phyloP scores from a whole-genome alignment of 306 rosid species.

The Macrotyloma uniflorum region DNA sequence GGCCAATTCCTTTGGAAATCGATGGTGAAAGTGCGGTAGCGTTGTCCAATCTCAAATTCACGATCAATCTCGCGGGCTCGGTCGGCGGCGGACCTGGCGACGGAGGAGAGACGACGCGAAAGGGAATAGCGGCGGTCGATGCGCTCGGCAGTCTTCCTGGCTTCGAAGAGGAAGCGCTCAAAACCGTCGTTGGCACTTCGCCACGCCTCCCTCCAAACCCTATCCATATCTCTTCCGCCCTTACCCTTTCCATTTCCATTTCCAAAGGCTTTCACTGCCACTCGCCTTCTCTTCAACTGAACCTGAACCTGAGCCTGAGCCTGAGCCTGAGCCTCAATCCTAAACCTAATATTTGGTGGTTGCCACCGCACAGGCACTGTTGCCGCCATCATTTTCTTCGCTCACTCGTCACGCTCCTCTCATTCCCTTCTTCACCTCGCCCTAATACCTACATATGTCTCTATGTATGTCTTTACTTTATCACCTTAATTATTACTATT shows the following conservation, averaged over 20 bases:
- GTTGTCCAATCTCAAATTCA: slow-evolving; percentile 74
- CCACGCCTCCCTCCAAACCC: slow-evolving; percentile 82
- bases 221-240: slow-evolving; percentile 49
- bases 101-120: slow-evolving; percentile 53
- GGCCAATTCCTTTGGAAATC: slow-evolving; percentile 85
- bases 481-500: too few relatives aligned
- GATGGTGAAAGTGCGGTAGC: slow-evolving; percentile 71
- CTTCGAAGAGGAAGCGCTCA: slow-evolving; percentile 75
- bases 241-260: slow-evolving; percentile 16
- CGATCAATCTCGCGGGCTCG: slow-evolving; percentile 85
- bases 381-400: background rate
- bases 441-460: background rate
- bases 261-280: slow-evolving; percentile 50
- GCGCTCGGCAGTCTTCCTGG: slow-evolving; percentile 84
- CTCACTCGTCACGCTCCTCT: background rate
- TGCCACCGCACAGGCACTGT: slow-evolving; percentile 44
- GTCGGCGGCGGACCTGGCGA: slow-evolving; percentile 56
- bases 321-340: background rate
- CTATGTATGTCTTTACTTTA: too few relatives aligned
- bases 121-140: slow-evolving; percentile 77
- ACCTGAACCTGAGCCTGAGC: too few relatives aligned
- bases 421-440: background rate
- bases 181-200: slow-evolving; percentile 82
- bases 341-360: slow-evolving; percentile 14
- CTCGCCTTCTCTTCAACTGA: slow-evolving; percentile 21